A percentile compares a stretch with the other conserved stretches of the same genome.
phyloP scores from a whole-genome alignment of 495 filamentous ascomycete genomes.

The Annulohypoxylon stygium region DNA sequence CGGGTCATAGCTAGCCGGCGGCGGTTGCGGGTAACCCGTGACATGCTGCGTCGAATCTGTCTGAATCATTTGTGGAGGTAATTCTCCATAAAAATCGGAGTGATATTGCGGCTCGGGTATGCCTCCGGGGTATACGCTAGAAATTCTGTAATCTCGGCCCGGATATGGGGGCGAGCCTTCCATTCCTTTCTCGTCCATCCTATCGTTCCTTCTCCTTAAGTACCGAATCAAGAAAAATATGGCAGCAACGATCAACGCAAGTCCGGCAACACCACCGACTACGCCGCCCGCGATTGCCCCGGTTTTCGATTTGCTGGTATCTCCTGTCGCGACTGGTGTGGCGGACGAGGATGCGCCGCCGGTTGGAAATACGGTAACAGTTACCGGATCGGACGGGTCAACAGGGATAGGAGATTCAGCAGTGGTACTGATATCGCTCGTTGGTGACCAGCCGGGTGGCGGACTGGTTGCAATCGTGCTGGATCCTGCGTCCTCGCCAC shows the following conservation, averaged over 20 bases:
- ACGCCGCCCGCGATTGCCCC: conserved; percentile 58
- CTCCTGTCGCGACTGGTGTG: conserved; percentile 1
- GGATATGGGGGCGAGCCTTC: conserved; percentile 37
- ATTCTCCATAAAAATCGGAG: conserved; percentile 51
- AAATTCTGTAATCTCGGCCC: conserved; percentile 18
- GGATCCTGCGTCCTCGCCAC: conserved; percentile 35
- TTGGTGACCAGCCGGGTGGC: conserved; percentile 18
- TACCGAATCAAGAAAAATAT: conserved; percentile 47
- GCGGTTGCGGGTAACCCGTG: conserved; percentile 35
- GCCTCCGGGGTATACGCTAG: conserved; percentile 36
- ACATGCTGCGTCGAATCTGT: conserved; percentile 39
- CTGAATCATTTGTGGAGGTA: conserved; percentile 48
- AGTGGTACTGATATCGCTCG: conserved; percentile 29
- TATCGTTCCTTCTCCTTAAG: conserved; percentile 27
- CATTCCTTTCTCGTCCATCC: conserved; percentile 24
- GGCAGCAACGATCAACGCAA: conserved; percentile 50
- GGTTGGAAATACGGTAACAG: conserved; percentile 42
- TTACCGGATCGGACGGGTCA: conserved; percentile 23
- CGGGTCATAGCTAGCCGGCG: conserved; percentile 20
- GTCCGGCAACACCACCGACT: conserved; percentile 55
- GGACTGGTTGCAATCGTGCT: conserved; percentile 47
- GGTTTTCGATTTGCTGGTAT: conserved; percentile 25
- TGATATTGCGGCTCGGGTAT: conserved; percentile 43
- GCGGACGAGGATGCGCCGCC: conserved; percentile 32
- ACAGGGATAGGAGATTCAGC: conserved; percentile 8